Base-by-base conservation (phyloP, 208 protist species). In the Leishmania turanica region DNA sequence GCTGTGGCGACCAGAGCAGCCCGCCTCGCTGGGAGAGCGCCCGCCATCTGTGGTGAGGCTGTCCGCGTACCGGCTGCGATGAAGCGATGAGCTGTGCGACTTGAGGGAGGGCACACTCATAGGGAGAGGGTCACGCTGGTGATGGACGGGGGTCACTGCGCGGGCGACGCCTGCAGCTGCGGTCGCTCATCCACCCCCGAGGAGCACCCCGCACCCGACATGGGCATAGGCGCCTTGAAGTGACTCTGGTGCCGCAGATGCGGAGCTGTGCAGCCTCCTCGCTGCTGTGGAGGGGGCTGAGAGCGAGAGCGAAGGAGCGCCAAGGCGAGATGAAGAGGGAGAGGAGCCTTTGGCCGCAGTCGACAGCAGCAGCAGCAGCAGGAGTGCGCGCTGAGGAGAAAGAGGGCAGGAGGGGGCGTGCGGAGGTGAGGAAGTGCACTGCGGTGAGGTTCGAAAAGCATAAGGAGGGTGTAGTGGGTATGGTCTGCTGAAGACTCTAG, bases 191-290 rank as follows among this genome's bases (percentile, higher is more conserved):
- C 83, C 73, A 78, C 75, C n/a, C 82, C 77, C 17, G 73, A 78
- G 2, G 81, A 86, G 76, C 84, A 87, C 51, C 84, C 45, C 4
- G 81, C 84, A 72, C 87, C 87, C 87, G 88, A 89, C 31, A 2
- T 37, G 34, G n/a, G 64, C 31, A 21, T 24, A 37, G 13, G 64
- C 19, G 17, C 13, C 34, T 37, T 40, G 31, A 69, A 37, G 34
- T 27, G 64, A 11, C 34, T 31, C 40, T 34, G 64, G 45, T 74
- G 45, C 8, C 69, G n/a, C 69, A 54, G 45, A 54, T 53, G 69
- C 5, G 37, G 42, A 74, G 69, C 45, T 74, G 45, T 37, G 40
- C 69, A 51, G 8, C 27, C 45, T 40, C 64, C 17, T 69, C 37
- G 15, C 37, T 73, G 69, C 37, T 31, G 7, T 21, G 19, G 24